These are phyloP conservation scores for Otatea glauca DNA, from an alignment of 176 grass and related monocot genomes.

Conservation along the genomic window DNA sequence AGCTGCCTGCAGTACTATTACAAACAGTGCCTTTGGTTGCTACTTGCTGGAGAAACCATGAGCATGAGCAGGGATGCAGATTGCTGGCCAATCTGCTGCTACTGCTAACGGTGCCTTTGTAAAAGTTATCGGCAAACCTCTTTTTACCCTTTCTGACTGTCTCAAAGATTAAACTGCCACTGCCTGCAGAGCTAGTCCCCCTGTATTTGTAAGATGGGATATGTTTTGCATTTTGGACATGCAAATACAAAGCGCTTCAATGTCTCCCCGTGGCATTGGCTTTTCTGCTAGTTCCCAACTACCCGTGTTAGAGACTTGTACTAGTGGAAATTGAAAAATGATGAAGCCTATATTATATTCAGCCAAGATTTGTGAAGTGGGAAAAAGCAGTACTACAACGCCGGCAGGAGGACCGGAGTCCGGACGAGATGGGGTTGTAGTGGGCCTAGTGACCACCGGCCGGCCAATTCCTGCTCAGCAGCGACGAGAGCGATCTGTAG, in stretches of 20 bases:
- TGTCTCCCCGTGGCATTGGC: background rate
- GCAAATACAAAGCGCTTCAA: background rate
- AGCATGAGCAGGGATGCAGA: constrained; percentile 45
- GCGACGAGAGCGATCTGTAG: background rate
- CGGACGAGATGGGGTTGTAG: background rate
- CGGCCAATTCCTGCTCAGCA: background rate
- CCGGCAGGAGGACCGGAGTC: background rate
- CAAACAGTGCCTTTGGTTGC: constrained; percentile 34
- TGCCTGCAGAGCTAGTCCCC: background rate
- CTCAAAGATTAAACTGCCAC: background rate
- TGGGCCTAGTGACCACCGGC: too few relatives aligned
- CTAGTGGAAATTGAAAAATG: background rate
- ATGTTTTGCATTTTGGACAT: background rate
- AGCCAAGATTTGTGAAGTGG: too few relatives aligned
- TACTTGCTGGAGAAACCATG: constrained; percentile 42
- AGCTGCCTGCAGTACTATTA: constrained; percentile 17
- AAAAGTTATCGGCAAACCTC: background rate
- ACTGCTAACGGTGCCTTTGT: constrained; percentile 18
- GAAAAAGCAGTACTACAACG: background rate
- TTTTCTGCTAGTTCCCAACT: background rate
- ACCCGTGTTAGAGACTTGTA: background rate
- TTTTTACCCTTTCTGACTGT: constrained; percentile 1
- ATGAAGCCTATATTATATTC: too few relatives aligned
- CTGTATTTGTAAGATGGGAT: background rate
- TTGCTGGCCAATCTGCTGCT: constrained; percentile 24